Evolutionary conservation across 306 rosid species (phyloP).

Genomic region (Cajanus cajan): DNA sequence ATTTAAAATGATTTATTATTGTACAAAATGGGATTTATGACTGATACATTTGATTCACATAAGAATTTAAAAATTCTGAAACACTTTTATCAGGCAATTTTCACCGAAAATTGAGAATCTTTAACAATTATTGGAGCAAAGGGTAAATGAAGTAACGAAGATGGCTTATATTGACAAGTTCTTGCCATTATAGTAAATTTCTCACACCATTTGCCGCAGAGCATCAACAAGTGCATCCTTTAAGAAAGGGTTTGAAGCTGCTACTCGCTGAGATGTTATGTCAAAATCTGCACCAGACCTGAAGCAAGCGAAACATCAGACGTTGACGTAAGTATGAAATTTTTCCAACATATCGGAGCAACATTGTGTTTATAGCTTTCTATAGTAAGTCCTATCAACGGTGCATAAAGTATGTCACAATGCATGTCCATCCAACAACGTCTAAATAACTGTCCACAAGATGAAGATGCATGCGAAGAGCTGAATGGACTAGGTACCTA

Average conservation of each 20-base stretch:
- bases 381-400: constrained; percentile 8
- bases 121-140: constrained; percentile 9
- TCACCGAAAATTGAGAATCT: neutral
- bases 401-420: constrained; percentile 14
- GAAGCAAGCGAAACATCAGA: constrained; percentile 43
- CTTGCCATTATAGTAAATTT: constrained; percentile 27
- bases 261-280: constrained; percentile 77
- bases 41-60: neutral
- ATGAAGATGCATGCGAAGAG: constrained; percentile 29
- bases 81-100: neutral
- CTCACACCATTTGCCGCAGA: constrained; percentile 55
- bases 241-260: constrained; percentile 81
- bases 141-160: neutral
- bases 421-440: constrained; percentile 28
- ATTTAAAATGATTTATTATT: neutral
- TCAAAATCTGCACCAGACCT: constrained; percentile 92
- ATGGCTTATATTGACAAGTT: neutral
- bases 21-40: neutral
- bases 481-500: constrained; percentile 34
- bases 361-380: constrained; percentile 17
- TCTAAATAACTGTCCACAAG: neutral
- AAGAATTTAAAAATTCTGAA: neutral
- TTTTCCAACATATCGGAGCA: constrained; percentile 12
- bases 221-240: constrained; percentile 74
- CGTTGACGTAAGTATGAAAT: neutral